Percentiles rank a stretch among this genome's conserved stretches.
These are phyloP conservation scores for Yamadazyma nakazawae DNA, from an alignment of 805 yeast genomes.

Conservation along the genomic window DNA sequence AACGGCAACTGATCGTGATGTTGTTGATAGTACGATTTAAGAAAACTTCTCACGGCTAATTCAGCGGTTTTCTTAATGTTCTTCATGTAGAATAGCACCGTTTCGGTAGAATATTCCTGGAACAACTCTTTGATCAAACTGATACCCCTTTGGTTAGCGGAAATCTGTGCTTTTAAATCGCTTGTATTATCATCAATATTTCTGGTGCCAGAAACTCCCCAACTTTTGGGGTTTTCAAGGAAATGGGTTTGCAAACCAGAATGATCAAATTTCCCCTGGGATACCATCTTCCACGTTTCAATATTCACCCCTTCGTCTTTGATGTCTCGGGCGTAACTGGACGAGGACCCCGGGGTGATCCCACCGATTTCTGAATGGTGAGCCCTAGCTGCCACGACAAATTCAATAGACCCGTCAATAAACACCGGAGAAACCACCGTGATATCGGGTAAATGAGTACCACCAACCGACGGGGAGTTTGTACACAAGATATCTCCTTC, in stretches of 20 bases:
- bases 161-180: constrained; percentile 80
- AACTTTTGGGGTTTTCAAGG: constrained; percentile 15
- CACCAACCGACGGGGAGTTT: constrained; percentile 81
- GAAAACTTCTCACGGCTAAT: constrained; percentile 51
- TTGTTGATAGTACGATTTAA: constrained; percentile 31
- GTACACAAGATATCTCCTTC: constrained; percentile 77
- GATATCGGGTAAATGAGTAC: constrained; percentile 78
- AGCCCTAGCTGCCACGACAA: constrained; percentile 21
- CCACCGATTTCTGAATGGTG: constrained; percentile 26
- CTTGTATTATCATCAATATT: constrained; percentile 20
- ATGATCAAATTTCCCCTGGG: constrained; percentile 17
- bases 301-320: constrained; percentile 21
- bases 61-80: constrained; percentile 84
- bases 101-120: constrained; percentile 54
- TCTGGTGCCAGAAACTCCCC: constrained; percentile 21
- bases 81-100: constrained; percentile 69
- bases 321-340: constrained; percentile 19
- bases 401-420: constrained; percentile 15
- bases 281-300: constrained; percentile 18
- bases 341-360: constrained; percentile 19
- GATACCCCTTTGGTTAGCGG: constrained; percentile 84
- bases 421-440: constrained; percentile 22
- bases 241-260: constrained; percentile 17
- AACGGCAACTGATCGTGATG: constrained; percentile 33
- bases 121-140: constrained; percentile 56